phyloP scores from a whole-genome alignment of 176 grass and related monocot genomes.

The Hyparrhenia diplandra region DNA sequence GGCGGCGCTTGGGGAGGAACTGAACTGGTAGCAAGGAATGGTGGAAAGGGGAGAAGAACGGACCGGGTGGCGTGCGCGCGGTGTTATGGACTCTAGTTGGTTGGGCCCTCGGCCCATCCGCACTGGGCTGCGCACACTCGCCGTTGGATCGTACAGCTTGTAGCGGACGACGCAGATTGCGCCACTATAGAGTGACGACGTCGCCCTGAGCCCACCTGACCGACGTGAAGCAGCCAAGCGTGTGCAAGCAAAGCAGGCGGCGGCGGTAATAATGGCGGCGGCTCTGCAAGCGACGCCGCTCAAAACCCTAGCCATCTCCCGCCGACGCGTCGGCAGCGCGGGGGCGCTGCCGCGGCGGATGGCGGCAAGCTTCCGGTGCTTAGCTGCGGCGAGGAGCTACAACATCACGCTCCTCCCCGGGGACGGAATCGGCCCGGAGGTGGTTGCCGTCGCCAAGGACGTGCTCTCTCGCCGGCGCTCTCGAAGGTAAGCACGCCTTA shows the following conservation, averaged over 20 bases:
- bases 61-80: too few relatives aligned
- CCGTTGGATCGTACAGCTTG: not conserved
- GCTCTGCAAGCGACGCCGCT: constrained; percentile 34
- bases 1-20: too few relatives aligned
- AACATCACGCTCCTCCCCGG: constrained; percentile 78
- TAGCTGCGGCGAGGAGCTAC: constrained; percentile 44
- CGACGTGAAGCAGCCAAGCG: not conserved
- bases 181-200: not conserved
- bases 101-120: not conserved
- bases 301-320: constrained; percentile 28
- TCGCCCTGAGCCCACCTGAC: not conserved
- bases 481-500: constrained; percentile 59
- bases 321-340: not conserved
- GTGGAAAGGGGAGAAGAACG: too few relatives aligned
- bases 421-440: constrained; percentile 92
- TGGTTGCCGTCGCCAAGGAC: constrained; percentile 88
- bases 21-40: too few relatives aligned
- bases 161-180: not conserved
- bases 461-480: constrained; percentile 60
- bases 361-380: constrained; percentile 28
- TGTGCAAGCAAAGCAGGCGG: not conserved
- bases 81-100: not conserved
- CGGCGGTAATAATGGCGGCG: constrained; percentile 22
- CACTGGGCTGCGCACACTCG: not conserved
- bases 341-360: not conserved